Evolutionary conservation across 441 rosid species (phyloP), one percentile per base, ranked within the genome.

Genomic region (Gossypium davidsonii): DNA sequence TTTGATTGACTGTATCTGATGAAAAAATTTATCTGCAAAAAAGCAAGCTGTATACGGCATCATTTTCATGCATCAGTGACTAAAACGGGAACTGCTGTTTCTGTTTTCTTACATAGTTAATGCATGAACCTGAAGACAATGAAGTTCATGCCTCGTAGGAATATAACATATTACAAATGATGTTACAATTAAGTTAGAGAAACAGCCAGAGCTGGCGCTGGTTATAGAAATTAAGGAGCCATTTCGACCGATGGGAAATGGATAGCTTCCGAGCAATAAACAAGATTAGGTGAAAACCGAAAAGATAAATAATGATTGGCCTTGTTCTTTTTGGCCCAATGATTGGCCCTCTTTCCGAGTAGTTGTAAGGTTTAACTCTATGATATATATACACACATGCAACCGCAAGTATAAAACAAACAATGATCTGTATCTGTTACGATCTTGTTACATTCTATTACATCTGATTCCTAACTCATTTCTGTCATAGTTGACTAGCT

Each of bases 391-490:
- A 34, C 9, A 34, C 39, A 34, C 39, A 34, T 34, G 39, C 39
- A 34, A 6, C 39, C 39, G 39, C 39, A 34, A 34, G 39, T 34
- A 34, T 34, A 34, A 34, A 34, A 34, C 39, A 34, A 6, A 34
- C 39, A 34, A 34, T 6, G 39, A 34, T 34, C 39, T 1, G 39
- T 34, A 34, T 34, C 39, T 34, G 39, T 34, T 34, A 34, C 39
- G 42, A 20, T 21, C 31, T 65, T 65, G 69, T 44, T 66, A 66
- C 51, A 23, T 23, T 66, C 70, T 17, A 63, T 17, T 64, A 11
- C 31, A 20, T 64, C 53, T 42, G 4, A 28, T 64, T 18, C 9
- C 31, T 44, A 39, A 64, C 31, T 42, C 34, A 21, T 44, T 44
- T 44, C 1, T 21, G 34, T 20, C 34, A 44, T 14, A 46, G 55